Evolutionary conservation across 164 flowering plant species (phyloP).

Genomic region (Hamamelis virginiana): DNA sequence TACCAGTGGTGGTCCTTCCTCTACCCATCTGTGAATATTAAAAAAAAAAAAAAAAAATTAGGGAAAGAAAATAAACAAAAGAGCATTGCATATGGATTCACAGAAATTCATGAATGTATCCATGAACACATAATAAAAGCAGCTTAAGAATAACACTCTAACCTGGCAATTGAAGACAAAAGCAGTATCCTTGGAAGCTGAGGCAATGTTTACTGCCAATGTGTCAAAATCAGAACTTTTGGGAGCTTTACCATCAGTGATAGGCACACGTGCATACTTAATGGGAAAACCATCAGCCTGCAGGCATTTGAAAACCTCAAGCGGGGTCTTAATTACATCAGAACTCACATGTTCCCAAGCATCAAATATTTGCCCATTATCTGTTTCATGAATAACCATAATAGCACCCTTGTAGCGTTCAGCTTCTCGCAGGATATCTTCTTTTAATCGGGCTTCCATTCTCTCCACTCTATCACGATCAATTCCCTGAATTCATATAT

Average conservation of each 20-base stretch:
- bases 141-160: constrained; percentile 4
- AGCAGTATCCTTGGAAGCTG: constrained; percentile 79
- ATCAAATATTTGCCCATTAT: constrained; percentile 83
- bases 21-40: constrained; percentile 72
- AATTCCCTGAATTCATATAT: constrained; percentile 62
- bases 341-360: constrained; percentile 85
- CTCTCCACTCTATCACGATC: constrained; percentile 88
- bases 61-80: background rate
- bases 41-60: background rate
- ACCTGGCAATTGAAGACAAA: constrained; percentile 99
- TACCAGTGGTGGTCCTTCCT: constrained; percentile 96
- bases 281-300: constrained; percentile 80
- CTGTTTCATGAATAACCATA: constrained; percentile 95
- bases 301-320: constrained; percentile 78
- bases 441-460: constrained; percentile 93
- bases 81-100: background rate
- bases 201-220: constrained; percentile 71
- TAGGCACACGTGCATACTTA: constrained; percentile 95
- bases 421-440: constrained; percentile 88
- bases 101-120: background rate
- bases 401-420: constrained; percentile 76
- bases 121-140: constrained; percentile 2
- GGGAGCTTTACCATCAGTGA: constrained; percentile 99
- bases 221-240: constrained; percentile 93
- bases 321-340: constrained; percentile 75